Base-by-base conservation (phyloP, 257 asterid species). In the Solanum piurae region DNA sequence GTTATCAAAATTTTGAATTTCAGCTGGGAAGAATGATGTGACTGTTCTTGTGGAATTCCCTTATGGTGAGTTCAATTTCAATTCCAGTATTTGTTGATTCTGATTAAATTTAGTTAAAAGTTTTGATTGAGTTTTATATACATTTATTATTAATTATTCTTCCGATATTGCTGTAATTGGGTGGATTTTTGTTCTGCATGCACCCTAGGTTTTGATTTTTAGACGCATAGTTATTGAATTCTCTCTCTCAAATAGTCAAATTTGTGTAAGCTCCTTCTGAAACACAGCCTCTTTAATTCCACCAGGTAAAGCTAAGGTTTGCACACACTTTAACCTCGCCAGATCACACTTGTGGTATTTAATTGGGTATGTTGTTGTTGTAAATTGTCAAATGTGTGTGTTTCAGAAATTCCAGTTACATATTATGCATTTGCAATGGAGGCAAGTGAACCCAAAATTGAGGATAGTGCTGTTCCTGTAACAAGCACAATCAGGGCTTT, bases 401-500 rank as follows among this genome's bases (percentile, higher is more conserved):
- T 80, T 88, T 87, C 90, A 60, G 85, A 80, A 46, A 46, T 86
- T 86, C 89, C 88, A 91, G 94, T 89, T 92, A 86, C 88, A 82
- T 90, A 55, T 91, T 93, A 91, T 90, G 92, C 86, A 87, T 89
- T 86, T 72, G 71, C 89, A 37, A 84, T 91, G 84, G 94, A 90
- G 90, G 93, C 90, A 73, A 90, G 62, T 77, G 94, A 90, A 84
- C 93, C 89, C 49, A 68, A 86, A 85, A 88, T 82, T 91, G 94
- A 86, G 87, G 95, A 89, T 38, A 27, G 85, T 76, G 87, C 64
- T 80, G 34, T 86, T 40, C 88, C 34, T 82, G 68, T 86, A 64
- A 83, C 58, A 69, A 77, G 69, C 36, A 83, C 75, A 34, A 85
- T 86, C 62, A 46, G 66, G 25, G 44, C 88, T 27, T 77, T 88